These are phyloP conservation scores for Cercospora janseana DNA, from an alignment of 2,329 filamentous ascomycete species.

Conservation along the genomic window DNA sequence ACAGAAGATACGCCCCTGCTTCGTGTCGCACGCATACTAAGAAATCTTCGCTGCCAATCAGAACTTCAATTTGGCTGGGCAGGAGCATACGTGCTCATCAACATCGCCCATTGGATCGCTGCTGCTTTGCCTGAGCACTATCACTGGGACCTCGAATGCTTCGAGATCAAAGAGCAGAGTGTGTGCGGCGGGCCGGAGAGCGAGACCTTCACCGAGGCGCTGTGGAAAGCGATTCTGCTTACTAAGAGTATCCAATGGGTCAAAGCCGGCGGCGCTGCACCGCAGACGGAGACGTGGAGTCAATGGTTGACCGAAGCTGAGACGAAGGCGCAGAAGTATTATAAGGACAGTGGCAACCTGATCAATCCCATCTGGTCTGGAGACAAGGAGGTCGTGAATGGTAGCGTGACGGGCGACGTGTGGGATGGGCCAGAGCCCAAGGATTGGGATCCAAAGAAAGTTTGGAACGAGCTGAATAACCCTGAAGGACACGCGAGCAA, in stretches of 20 bases:
- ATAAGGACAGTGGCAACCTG: background rate
- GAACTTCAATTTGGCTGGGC: conserved; percentile 51
- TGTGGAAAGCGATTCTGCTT: conserved; percentile 51
- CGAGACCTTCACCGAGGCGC: conserved; percentile 48
- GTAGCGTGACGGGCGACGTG: conserved; percentile 5
- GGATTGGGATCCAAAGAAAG: conserved; percentile 25
- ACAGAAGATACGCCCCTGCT: background rate
- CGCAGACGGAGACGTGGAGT: conserved; percentile 28
- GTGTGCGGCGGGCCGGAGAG: conserved; percentile 36
- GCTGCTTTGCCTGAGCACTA: conserved; percentile 48
- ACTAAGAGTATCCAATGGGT: conserved; percentile 48
- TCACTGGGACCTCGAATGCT: conserved; percentile 51
- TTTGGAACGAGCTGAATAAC: conserved; percentile 20
- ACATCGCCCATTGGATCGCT: conserved; percentile 52
- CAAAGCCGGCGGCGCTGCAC: conserved; percentile 25
- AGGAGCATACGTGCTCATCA: conserved; percentile 51
- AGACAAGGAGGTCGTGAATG: background rate
- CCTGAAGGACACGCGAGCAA: background rate
- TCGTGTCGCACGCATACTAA: background rate
- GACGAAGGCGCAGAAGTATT: conserved; percentile 12
- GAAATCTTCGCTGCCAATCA: background rate
- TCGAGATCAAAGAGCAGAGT: conserved; percentile 42
- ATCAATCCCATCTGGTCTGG: conserved; percentile 11
- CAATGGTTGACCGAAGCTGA: conserved; percentile 29
- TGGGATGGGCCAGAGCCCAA: conserved; percentile 16